Evolutionary conservation across 805 yeast species (phyloP), one percentile per base, ranked within the genome.

Genomic region (Candida fluviatilis): DNA sequence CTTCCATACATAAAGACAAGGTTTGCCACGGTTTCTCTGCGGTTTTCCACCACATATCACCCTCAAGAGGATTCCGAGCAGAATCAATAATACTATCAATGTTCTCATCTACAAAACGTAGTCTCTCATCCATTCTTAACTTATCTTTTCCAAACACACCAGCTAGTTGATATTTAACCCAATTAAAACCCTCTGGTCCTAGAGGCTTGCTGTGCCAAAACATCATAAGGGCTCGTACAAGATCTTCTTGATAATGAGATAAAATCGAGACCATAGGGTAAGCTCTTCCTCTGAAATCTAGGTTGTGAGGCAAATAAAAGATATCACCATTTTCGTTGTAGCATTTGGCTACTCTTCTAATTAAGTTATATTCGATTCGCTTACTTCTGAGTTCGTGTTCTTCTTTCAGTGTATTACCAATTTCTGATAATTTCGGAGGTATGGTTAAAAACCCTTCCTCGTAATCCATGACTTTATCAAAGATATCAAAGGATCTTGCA

Each of bases 1-100:
- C 32, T 43, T 69, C 74, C 13, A 51, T 27, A 43, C 73, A 65
- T 13, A 63, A 41, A 1, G 66, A 51, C 14, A 68, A 50, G 0
- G 58, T 47, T 38, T 64, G 71, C 68, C 69, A 69, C 13, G 73
- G 74, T 14, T 52, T 51, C 4, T 66, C 71, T 1, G 57, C 71
- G 1, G 35, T 23, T 16, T 45, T 49, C 71, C 72, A 66, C 71
- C 71, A 68, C 38, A 38, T 34, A 4, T 38, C 31, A 4, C 53
- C 53, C 0, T 41, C 33, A 3, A 58, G 34, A 3, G 72, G 71
- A 30, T 50, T 26, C 18, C 37, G 13, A 0, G 64, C 69, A 1
- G 68, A 57, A 3, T 48, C 50, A 1, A 54, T 15, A 12, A 69
- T 57, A 3, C 42, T 34, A 0, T 32, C 34, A 34, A 45, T 31